A percentile compares a stretch with the other conserved stretches of the same genome.
phyloP scores from a whole-genome alignment of 768 basidiomycete genomes.

The Scleroderma citrinum region DNA sequence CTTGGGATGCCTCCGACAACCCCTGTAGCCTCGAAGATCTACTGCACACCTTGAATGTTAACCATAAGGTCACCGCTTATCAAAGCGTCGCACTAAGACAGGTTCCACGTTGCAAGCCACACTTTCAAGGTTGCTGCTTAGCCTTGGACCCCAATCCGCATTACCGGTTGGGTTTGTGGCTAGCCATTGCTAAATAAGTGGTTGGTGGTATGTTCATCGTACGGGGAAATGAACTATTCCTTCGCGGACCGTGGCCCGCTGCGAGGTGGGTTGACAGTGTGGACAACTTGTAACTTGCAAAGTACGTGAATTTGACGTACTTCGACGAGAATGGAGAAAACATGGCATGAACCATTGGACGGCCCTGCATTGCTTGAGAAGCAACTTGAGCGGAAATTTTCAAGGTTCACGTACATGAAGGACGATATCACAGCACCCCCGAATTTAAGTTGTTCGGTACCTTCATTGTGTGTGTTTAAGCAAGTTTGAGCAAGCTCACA shows the following conservation, averaged over 20 bases:
- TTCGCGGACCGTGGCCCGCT: constrained; percentile 7
- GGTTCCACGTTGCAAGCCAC: too few species aligned
- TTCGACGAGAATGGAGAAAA: constrained; percentile 8
- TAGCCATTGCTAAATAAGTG: too few species aligned
- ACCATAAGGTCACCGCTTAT: too few species aligned
- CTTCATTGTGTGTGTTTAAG: constrained; percentile 15
- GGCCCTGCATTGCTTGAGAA: constrained; percentile 22
- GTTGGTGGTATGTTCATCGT: constrained; percentile 14
- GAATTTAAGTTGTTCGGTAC: constrained; percentile 10
- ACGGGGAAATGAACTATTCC: too few species aligned
- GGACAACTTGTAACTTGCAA: constrained; percentile 5
- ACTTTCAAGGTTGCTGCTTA: too few species aligned
- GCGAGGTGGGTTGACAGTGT: constrained; percentile 4
- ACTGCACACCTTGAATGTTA: too few species aligned
- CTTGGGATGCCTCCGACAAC: too few species aligned
- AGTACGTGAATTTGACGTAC: constrained; percentile 25
- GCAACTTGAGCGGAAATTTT: background rate
- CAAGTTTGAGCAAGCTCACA: constrained; percentile 13
- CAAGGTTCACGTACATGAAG: constrained; percentile 6
- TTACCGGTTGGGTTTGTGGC: too few species aligned
- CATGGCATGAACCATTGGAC: background rate
- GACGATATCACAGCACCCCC: constrained; percentile 12
- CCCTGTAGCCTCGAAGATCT: too few species aligned
- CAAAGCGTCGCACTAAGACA: too few species aligned
- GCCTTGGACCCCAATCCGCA: too few species aligned